A percentile compares a stretch with the other conserved stretches of the same genome.
Conservation (phyloP, 2,329 filamentous ascomycete species). For the Phyllosticta citriasiana region DNA sequence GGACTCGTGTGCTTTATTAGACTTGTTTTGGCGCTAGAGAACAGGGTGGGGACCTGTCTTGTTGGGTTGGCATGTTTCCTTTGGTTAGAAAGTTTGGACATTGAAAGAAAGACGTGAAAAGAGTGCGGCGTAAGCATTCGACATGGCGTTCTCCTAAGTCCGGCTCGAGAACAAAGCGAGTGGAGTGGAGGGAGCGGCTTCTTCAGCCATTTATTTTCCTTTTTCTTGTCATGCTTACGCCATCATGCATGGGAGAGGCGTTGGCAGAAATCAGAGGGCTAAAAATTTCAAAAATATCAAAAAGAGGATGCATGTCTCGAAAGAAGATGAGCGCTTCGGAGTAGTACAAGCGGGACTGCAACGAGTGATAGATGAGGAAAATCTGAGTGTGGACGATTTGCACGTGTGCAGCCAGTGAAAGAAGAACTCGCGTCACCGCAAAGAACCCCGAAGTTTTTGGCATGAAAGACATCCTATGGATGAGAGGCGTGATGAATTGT, state of each 20-base stretch:
- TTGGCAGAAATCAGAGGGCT: not conserved
- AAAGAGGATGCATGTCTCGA: not conserved
- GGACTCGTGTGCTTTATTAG: conserved; percentile 40
- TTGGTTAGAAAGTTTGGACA: not conserved
- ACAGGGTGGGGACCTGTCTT: not conserved
- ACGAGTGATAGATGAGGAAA: not conserved
- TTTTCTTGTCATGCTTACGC: not conserved
- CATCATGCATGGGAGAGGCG: not conserved
- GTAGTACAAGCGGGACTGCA: not conserved
- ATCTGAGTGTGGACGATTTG: not conserved
- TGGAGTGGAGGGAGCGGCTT: not conserved
- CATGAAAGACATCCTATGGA: not conserved
- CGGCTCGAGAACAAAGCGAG: conserved; percentile 5
- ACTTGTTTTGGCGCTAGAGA: not conserved
- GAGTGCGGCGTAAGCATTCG: conserved; percentile 21
- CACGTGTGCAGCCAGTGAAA: not conserved
- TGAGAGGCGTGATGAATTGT: not conserved
- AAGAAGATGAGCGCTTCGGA: not conserved
- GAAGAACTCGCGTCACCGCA: too few species aligned
- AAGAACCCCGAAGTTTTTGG: not conserved
- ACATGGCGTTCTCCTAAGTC: conserved; percentile 23
- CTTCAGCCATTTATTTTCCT: not conserved
- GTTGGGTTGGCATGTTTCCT: not conserved
- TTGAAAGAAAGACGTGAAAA: not conserved
- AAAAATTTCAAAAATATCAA: not conserved